These are phyloP conservation scores for Diaporthe aspalathi DNA, from an alignment of 2,329 filamentous ascomycete species.

Conservation along the genomic window DNA sequence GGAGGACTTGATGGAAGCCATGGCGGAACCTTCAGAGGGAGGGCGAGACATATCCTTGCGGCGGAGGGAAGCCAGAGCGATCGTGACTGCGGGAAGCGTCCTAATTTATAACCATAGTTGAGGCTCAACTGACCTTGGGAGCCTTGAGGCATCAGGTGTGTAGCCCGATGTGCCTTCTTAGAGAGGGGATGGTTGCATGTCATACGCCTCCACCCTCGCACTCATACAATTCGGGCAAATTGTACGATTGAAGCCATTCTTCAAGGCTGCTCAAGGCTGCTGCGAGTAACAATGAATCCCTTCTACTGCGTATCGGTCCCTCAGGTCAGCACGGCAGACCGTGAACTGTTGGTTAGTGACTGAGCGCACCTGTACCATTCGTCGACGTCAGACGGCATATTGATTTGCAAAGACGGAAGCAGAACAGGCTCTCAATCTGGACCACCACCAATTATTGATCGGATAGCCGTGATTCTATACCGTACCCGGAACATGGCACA, in stretches of 20 bases:
- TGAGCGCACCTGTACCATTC: background rate
- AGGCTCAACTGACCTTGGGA: background rate
- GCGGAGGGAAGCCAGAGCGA: too few relatives aligned
- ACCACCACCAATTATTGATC: background rate
- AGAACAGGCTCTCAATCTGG: background rate
- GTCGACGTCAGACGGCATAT: background rate
- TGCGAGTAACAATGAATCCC: background rate
- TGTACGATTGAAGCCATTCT: background rate
- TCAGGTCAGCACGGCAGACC: background rate
- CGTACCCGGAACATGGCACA: background rate
- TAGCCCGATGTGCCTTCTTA: background rate
- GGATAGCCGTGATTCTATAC: background rate
- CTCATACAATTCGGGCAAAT: slow-evolving; percentile 14
- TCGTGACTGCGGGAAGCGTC: background rate
- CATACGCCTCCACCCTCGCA: background rate
- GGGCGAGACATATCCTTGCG: background rate
- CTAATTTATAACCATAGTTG: slow-evolving; percentile 6
- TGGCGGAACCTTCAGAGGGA: background rate
- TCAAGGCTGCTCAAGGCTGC: background rate
- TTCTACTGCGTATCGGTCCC: background rate
- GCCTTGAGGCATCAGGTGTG: background rate
- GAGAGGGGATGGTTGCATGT: too few relatives aligned
- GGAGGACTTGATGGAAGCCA: background rate
- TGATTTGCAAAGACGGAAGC: background rate
- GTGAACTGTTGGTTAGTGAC: background rate